These are phyloP conservation scores for Anthoceros angustus DNA, from an alignment of 225 moss, liverwort and hornwort species.

Conservation along the genomic window DNA sequence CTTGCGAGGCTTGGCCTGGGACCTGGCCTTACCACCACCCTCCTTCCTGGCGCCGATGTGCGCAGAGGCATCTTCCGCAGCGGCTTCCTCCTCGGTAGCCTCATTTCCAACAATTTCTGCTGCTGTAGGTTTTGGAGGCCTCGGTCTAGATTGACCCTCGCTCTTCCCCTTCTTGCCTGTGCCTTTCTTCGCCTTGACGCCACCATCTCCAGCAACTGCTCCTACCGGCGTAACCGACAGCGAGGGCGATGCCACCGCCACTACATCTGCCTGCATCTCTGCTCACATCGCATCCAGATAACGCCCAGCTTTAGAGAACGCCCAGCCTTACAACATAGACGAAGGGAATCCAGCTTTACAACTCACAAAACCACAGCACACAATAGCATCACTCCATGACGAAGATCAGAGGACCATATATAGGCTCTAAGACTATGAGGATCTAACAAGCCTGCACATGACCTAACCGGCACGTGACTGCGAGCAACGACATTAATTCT, in stretches of 20 bases:
- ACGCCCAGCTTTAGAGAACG: no score
- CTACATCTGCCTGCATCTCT: constrained; percentile 3
- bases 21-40: background rate
- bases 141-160: background rate
- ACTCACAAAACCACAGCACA: no score
- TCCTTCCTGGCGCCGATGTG: background rate
- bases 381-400: no score
- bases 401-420: no score
- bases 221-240: no score
- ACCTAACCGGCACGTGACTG: no score
- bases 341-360: no score
- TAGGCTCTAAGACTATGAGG: no score
- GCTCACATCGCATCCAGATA: background rate
- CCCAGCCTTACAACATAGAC: no score
- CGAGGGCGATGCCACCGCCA: background rate
- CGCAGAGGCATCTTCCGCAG: constrained; percentile 1
- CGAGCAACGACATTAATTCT: no score
- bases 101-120: background rate
- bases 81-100: background rate
- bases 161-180: background rate
- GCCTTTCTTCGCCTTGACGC: background rate
- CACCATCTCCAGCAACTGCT: background rate
- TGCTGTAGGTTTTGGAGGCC: background rate
- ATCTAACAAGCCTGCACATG: no score
- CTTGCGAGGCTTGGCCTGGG: background rate